Evolutionary conservation across 2,329 filamentous ascomycete genomes (phyloP).

Genomic region (Fusarium sp.): DNA sequence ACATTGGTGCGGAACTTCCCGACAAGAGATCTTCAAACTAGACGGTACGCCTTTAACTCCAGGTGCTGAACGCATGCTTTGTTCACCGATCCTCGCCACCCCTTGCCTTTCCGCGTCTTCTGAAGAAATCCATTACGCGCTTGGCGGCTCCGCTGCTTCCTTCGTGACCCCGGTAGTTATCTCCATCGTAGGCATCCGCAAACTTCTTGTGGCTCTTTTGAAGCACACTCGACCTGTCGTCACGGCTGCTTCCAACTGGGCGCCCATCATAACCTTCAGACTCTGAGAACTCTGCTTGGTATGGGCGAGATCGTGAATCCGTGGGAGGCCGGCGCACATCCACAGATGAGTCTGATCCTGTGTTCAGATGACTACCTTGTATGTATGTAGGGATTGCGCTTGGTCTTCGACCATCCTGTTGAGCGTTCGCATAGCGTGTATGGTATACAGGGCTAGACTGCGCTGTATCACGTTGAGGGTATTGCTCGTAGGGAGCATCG

Average conservation of each 20-base stretch:
- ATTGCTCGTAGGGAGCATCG: conserved; percentile 56
- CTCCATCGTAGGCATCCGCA: conserved; percentile 87
- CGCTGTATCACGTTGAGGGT: conserved; percentile 51
- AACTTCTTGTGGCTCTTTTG: conserved; percentile 92
- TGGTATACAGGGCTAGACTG: conserved; percentile 56
- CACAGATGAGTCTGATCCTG: conserved; percentile 66
- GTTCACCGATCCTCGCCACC: conserved; percentile 67
- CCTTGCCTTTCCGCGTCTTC: conserved; percentile 83
- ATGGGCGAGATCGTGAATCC: conserved; percentile 56
- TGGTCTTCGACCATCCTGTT: conserved; percentile 55
- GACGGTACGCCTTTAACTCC: conserved; percentile 44
- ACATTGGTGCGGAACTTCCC: conserved; percentile 41
- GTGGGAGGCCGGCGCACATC: conserved; percentile 60
- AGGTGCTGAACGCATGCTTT: conserved; percentile 33
- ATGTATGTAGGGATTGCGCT: conserved; percentile 62
- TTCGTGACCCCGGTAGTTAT: conserved; percentile 73
- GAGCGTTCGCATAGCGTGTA: conserved; percentile 57
- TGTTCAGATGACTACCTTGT: conserved; percentile 61
- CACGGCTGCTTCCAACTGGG: conserved; percentile 54
- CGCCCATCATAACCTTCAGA: conserved; percentile 59
- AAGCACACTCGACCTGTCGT: conserved; percentile 69
- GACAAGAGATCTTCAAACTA: conserved; percentile 43
- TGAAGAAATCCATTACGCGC: conserved; percentile 98
- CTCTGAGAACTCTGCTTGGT: conserved; percentile 58
- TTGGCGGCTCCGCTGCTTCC: conserved; percentile 90